Evolutionary conservation across 495 filamentous ascomycete genomes (phyloP).

Genomic region (Thermochaetoides thermophila): DNA sequence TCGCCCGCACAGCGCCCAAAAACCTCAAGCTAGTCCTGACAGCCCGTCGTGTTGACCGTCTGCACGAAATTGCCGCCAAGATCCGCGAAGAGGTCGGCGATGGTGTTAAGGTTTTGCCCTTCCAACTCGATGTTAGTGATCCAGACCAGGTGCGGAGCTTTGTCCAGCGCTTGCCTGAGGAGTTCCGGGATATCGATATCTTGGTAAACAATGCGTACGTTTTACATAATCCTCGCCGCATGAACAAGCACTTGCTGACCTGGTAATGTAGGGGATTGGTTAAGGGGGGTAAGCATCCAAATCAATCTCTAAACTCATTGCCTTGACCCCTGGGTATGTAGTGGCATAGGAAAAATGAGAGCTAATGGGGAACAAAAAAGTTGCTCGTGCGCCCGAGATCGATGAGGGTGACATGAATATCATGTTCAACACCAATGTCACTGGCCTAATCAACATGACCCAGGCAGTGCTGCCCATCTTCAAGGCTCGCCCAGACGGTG

Average conservation of each 20-base stretch:
- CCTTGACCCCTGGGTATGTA: too few relatives aligned
- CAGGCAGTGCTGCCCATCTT: constrained; percentile 80
- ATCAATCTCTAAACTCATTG: too few relatives aligned
- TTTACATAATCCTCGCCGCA: too few relatives aligned
- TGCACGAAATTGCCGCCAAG: constrained; percentile 61
- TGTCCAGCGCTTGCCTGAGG: constrained; percentile 56
- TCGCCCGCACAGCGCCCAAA: constrained; percentile 71
- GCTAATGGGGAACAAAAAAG: too few relatives aligned
- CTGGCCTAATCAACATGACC: constrained; percentile 91
- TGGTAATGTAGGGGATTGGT: constrained; percentile 15
- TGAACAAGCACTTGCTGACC: constrained; percentile 1
- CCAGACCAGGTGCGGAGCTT: constrained; percentile 62
- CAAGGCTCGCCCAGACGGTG: constrained; percentile 63
- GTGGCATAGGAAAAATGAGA: too few relatives aligned
- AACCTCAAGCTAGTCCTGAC: constrained; percentile 72
- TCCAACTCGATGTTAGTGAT: constrained; percentile 79
- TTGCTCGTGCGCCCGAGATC: constrained; percentile 78
- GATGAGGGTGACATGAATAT: constrained; percentile 63
- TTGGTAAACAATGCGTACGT: constrained; percentile 95
- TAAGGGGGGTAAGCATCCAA: constrained; percentile 19
- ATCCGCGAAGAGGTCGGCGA: constrained; percentile 67
- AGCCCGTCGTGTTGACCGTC: constrained; percentile 62
- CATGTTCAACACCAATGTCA: constrained; percentile 91
- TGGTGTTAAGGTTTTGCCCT: constrained; percentile 65
- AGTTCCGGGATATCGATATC: constrained; percentile 77